Percentiles rank a stretch among this genome's conserved stretches.
These are phyloP conservation scores for Auxenochlorella pyrenoidosa DNA, from an alignment of 139 green algal species.

Conservation along the genomic window DNA sequence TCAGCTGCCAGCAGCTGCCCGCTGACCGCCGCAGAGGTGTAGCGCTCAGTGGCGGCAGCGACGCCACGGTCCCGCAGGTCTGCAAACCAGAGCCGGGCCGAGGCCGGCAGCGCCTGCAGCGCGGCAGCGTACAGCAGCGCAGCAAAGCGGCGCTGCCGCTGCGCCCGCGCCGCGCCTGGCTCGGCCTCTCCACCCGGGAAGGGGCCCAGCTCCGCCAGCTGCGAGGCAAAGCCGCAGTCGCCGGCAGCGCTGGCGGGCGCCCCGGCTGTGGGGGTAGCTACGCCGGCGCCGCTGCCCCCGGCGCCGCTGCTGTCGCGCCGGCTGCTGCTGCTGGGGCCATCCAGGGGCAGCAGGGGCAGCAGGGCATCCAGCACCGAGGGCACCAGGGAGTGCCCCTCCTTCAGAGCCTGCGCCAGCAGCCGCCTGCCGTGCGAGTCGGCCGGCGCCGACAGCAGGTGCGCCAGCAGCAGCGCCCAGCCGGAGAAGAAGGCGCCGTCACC, in stretches of 20 bases:
- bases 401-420: slow-evolving; percentile 24
- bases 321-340: not conserved
- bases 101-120: slow-evolving; percentile 75
- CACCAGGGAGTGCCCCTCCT: slow-evolving; percentile 40
- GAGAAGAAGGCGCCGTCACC: slow-evolving; percentile 24
- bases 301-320: not conserved
- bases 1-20: slow-evolving; percentile 83
- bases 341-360: slow-evolving; percentile 38
- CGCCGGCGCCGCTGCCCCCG: not conserved
- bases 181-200: not conserved
- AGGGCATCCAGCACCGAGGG: slow-evolving; percentile 42
- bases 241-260: no score
- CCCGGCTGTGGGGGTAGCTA: not conserved
- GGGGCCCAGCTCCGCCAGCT: not conserved
- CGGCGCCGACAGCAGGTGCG: slow-evolving; percentile 41
- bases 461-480: slow-evolving; percentile 47
- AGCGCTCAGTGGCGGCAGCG: slow-evolving; percentile 77
- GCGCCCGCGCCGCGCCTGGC: not conserved
- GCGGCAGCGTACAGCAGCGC: slow-evolving; percentile 63
- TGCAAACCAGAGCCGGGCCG: slow-evolving; percentile 82
- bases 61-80: slow-evolving; percentile 75
- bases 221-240: not conserved
- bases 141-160: slow-evolving; percentile 35
- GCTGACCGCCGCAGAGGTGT: slow-evolving; percentile 80
- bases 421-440: slow-evolving; percentile 28